Conservation (phyloP, 257 asterid genomes). For the Solanum lycopersicoides region DNA sequence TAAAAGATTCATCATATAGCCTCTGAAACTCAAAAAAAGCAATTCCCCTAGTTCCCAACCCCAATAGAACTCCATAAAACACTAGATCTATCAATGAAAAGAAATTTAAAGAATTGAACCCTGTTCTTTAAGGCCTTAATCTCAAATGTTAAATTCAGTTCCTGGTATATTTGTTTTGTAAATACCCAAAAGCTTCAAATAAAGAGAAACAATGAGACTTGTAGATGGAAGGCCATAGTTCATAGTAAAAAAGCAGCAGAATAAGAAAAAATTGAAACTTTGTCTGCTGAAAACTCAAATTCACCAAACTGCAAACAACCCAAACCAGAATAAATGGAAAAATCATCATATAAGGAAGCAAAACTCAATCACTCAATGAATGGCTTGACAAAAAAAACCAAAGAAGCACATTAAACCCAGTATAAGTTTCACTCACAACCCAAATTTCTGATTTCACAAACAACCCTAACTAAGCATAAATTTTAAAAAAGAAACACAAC, state of each 20-base stretch:
- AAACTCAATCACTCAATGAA: background rate
- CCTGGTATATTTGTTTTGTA: background rate
- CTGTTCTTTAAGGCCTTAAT: background rate
- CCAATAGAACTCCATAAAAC: background rate
- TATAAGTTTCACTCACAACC: background rate
- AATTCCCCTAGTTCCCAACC: background rate
- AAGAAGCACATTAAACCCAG: background rate
- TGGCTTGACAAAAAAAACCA: background rate
- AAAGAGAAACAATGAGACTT: background rate
- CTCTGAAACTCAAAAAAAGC: background rate
- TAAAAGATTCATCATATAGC: background rate
- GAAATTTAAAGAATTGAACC: background rate
- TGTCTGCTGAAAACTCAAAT: background rate
- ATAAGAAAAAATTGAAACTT: background rate
- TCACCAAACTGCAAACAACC: background rate
- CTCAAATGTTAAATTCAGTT: background rate
- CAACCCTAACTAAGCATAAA: background rate
- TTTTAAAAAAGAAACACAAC: background rate
- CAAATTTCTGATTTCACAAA: background rate
- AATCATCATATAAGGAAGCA: background rate
- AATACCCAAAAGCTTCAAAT: background rate
- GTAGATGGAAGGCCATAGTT: background rate
- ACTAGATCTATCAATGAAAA: conserved; percentile 6
- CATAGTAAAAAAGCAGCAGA: background rate
- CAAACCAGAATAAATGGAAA: background rate